These are phyloP conservation scores for Ogataea ganodermae DNA, from an alignment of 805 yeast genomes.

Conservation along the genomic window DNA sequence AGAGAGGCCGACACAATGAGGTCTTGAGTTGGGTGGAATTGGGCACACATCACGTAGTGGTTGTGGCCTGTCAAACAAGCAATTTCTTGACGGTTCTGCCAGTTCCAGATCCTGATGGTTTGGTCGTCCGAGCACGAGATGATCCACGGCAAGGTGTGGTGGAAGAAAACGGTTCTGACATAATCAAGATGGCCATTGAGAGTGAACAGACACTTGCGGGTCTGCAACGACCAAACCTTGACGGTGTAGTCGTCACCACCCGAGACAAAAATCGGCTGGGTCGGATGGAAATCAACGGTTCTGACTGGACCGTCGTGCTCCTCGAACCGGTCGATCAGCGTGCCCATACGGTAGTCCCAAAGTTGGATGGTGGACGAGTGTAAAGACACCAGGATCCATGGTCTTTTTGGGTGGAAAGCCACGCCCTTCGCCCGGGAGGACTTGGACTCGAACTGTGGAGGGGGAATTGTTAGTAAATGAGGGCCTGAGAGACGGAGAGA, in stretches of 20 bases:
- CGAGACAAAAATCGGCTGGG: constrained; percentile 95
- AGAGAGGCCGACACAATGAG: constrained; percentile 92
- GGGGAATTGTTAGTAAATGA: constrained; percentile 14
- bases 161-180: constrained; percentile 92
- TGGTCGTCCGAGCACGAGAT: constrained; percentile 96
- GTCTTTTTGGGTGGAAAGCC: constrained; percentile 93
- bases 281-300: constrained; percentile 93
- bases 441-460: constrained; percentile 83
- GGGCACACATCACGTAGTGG: constrained; percentile 98
- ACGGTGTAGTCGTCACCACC: constrained; percentile 97
- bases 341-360: constrained; percentile 99
- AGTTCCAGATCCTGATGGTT: constrained; percentile 98
- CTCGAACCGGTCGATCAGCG: constrained; percentile 91
- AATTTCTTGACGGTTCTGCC: constrained; percentile 98
- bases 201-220: constrained; percentile 89
- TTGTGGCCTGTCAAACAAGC: constrained; percentile 98
- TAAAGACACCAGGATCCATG: constrained; percentile 94
- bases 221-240: constrained; percentile 93
- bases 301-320: constrained; percentile 99
- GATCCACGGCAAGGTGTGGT: constrained; percentile 96
- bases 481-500: not conserved
- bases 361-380: constrained; percentile 98
- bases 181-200: constrained; percentile 93
- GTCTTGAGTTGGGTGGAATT: constrained; percentile 95
- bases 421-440: constrained; percentile 97